phyloP scores from a whole-genome alignment of 768 basidiomycete genomes.

The Suillus plorans region DNA sequence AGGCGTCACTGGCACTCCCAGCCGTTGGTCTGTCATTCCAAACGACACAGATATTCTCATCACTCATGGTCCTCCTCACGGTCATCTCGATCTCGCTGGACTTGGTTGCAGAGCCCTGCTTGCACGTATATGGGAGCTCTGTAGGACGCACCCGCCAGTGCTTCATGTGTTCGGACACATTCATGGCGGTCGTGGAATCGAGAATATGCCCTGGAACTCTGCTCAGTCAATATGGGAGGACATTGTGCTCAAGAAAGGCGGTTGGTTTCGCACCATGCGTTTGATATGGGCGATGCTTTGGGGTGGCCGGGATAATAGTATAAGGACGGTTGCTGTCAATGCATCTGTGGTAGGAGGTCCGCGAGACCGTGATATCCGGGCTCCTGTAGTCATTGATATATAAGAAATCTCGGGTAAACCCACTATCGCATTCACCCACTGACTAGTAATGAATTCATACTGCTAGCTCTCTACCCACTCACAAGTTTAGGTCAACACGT shows the following conservation, averaged over 20 bases:
- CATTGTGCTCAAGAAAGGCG: slow-evolving; percentile 9
- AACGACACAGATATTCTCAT: slow-evolving; percentile 37
- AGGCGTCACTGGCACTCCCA: background rate
- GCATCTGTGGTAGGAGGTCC: background rate
- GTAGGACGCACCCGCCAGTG: slow-evolving; percentile 21
- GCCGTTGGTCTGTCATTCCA: slow-evolving; percentile 31
- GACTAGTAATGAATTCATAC: background rate
- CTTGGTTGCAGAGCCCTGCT: slow-evolving; percentile 36
- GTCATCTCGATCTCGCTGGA: slow-evolving; percentile 29
- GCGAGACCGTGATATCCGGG: background rate
- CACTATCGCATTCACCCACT: background rate
- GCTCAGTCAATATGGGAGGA: slow-evolving; percentile 32
- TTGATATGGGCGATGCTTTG: background rate
- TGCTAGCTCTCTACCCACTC: background rate
- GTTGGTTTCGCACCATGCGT: background rate
- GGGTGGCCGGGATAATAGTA: background rate
- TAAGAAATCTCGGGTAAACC: background rate
- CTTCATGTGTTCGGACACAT: slow-evolving; percentile 46
- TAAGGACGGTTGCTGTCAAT: background rate
- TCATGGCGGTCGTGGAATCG: slow-evolving; percentile 36
- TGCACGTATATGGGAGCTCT: slow-evolving; percentile 30
- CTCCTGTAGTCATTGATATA: background rate
- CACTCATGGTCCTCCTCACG: slow-evolving; percentile 42
- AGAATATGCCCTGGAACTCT: slow-evolving; percentile 31
- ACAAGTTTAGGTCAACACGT: background rate